Conservation (phyloP, 2,329 filamentous ascomycete species). For the Hypoxylon sp. region DNA sequence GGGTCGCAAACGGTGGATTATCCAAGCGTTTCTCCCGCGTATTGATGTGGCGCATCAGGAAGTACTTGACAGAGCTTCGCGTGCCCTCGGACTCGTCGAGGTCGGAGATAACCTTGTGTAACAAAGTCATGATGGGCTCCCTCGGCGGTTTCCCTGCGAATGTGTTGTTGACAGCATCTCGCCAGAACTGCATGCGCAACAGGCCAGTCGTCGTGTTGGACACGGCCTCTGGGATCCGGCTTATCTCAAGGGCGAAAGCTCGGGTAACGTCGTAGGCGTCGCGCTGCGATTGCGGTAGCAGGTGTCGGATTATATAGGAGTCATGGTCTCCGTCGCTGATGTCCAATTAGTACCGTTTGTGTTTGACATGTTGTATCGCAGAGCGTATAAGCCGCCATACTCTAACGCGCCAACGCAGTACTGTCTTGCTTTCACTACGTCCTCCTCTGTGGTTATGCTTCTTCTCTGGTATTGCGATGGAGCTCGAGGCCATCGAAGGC, state of each 20-base stretch:
- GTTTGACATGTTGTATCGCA: neutral
- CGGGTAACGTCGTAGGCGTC: constrained; percentile 91
- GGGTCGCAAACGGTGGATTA: constrained; percentile 79
- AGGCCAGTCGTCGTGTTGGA: constrained; percentile 86
- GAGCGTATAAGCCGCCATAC: constrained; percentile 44
- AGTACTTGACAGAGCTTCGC: constrained; percentile 69
- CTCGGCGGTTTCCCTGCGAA: constrained; percentile 82
- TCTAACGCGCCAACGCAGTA: constrained; percentile 64
- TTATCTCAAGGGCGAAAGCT: constrained; percentile 91
- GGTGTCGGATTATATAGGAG: constrained; percentile 84
- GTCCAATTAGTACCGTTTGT: constrained; percentile 31
- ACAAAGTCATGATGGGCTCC: constrained; percentile 87
- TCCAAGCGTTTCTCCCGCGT: constrained; percentile 84
- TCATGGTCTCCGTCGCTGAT: constrained; percentile 85
- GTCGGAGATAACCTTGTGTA: constrained; percentile 74
- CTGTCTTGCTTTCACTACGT: constrained; percentile 60
- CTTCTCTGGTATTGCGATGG: constrained; percentile 38
- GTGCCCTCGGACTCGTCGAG: constrained; percentile 56
- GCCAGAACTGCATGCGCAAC: constrained; percentile 95
- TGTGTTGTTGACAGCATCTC: constrained; percentile 80
- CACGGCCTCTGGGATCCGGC: constrained; percentile 87
- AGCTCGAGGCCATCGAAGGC: constrained; percentile 36
- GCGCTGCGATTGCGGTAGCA: constrained; percentile 76
- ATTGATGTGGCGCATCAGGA: constrained; percentile 79
- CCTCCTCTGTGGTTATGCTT: constrained; percentile 58